A percentile compares a stretch with the other conserved stretches of the same genome.
Evolutionary conservation across 1,284 basidiomycete species (phyloP).

Genomic region (Boletellus deceptivus): DNA sequence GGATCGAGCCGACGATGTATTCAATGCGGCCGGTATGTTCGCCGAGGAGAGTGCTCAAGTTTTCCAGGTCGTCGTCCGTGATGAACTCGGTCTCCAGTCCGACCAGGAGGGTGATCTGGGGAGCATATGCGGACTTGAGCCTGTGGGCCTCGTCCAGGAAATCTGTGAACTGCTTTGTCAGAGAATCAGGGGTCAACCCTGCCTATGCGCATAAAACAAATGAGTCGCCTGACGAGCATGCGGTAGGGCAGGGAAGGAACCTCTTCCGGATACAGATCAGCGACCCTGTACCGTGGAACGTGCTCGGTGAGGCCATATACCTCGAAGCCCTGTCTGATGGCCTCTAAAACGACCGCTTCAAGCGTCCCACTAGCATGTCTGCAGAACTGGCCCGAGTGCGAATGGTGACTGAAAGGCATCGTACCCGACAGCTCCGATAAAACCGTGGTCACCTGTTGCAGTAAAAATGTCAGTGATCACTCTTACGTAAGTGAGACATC

Average conservation of each 20-base stretch:
- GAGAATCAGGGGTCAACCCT: constrained; percentile 44
- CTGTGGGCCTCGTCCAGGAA: constrained; percentile 79
- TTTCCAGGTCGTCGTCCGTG: constrained; percentile 61
- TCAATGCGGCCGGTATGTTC: constrained; percentile 59
- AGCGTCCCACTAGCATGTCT: constrained; percentile 81
- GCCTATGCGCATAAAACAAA: constrained; percentile 38
- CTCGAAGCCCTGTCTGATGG: constrained; percentile 76
- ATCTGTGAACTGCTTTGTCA: constrained; percentile 59
- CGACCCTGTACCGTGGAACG: constrained; percentile 77
- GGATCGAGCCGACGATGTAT: constrained; percentile 91
- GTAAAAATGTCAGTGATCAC: constrained; percentile 2
- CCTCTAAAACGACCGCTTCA: constrained; percentile 77
- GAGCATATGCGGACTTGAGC: constrained; percentile 59
- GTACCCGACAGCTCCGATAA: not conserved
- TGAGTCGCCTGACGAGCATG: constrained; percentile 12
- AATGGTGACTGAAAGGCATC: constrained; percentile 92
- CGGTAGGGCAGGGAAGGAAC: constrained; percentile 41
- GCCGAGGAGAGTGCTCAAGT: constrained; percentile 51
- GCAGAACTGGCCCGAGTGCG: constrained; percentile 97
- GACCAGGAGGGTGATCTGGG: constrained; percentile 76
- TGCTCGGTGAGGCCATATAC: constrained; percentile 94
- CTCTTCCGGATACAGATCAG: constrained; percentile 96
- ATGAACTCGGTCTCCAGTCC: constrained; percentile 96
- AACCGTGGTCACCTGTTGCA: not conserved
- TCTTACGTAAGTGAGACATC: constrained; percentile 22